Evolutionary conservation across 2,329 filamentous ascomycete species (phyloP).

Genomic region (Stagonosporopsis vannaccii): DNA sequence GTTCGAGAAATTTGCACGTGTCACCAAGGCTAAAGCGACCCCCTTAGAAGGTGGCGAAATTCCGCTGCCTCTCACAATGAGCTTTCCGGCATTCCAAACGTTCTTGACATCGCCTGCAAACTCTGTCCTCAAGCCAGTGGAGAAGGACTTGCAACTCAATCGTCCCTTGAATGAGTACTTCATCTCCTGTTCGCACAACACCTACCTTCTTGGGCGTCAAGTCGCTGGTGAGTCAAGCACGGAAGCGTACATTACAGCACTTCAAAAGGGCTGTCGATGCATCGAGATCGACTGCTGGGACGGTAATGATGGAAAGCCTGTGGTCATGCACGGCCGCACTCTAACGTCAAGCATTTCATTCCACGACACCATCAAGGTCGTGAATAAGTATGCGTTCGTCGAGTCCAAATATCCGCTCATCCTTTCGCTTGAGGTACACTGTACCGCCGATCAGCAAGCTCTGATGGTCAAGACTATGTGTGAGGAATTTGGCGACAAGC

Average conservation of each 20-base stretch:
- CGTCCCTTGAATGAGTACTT: slow-evolving; percentile 95
- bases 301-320: slow-evolving; percentile 82
- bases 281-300: slow-evolving; percentile 99
- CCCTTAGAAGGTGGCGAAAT: slow-evolving; percentile 42
- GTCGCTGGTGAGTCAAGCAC: slow-evolving; percentile 89
- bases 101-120: slow-evolving; percentile 62
- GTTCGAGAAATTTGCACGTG: slow-evolving; percentile 71
- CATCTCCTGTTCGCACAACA: slow-evolving; percentile 98
- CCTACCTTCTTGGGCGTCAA: slow-evolving; percentile 90
- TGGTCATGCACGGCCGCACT: slow-evolving; percentile 90
- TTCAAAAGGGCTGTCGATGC: slow-evolving; percentile 89
- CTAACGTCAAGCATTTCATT: slow-evolving; percentile 90
- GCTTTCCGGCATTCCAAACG: slow-evolving; percentile 76
- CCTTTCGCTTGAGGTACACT: slow-evolving; percentile 95
- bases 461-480: slow-evolving; percentile 91
- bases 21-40: slow-evolving; percentile 52
- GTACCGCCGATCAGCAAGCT: slow-evolving; percentile 80
- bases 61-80: slow-evolving; percentile 68
- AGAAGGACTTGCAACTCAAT: slow-evolving; percentile 71
- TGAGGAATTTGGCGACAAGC: slow-evolving; percentile 78
- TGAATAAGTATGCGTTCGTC: slow-evolving; percentile 92
- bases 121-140: slow-evolving; percentile 67
- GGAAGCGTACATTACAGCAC: slow-evolving; percentile 89
- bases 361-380: slow-evolving; percentile 87
- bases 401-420: slow-evolving; percentile 89